A percentile compares a stretch with the other conserved stretches of the same genome.
phyloP scores from a whole-genome alignment of 2,329 filamentous ascomycete species.

The Ascochyta viciae-villosae region DNA sequence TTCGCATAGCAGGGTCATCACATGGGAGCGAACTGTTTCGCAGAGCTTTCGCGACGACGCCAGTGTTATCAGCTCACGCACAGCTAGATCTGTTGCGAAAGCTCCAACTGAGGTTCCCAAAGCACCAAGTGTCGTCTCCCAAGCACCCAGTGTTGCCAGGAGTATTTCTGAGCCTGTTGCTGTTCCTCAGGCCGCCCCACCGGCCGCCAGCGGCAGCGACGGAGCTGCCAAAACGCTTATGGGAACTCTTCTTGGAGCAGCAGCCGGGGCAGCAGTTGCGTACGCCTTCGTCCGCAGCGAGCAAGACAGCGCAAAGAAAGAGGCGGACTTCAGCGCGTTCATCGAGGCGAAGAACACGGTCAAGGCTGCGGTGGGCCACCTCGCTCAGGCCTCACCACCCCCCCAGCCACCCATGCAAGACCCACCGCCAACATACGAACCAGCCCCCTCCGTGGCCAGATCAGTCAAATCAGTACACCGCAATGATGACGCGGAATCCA shows the following conservation, averaged over 20 bases:
- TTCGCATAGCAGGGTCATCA: slow-evolving; percentile 55
- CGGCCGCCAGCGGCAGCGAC: slow-evolving; percentile 48
- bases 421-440: slow-evolving; percentile 43
- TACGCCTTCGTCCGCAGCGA: slow-evolving; percentile 76
- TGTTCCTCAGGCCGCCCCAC: slow-evolving; percentile 32
- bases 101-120: slow-evolving; percentile 32
- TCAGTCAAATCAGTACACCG: slow-evolving; percentile 41
- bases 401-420: slow-evolving; percentile 34
- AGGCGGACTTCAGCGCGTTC: slow-evolving; percentile 50
- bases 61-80: slow-evolving; percentile 41
- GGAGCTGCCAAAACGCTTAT: slow-evolving; percentile 70
- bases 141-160: slow-evolving; percentile 35
- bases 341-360: slow-evolving; percentile 42
- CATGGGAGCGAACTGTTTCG: slow-evolving; percentile 44
- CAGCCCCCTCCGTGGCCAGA: slow-evolving; percentile 28
- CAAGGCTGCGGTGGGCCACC: slow-evolving; percentile 36
- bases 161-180: slow-evolving; percentile 44
- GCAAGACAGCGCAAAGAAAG: slow-evolving; percentile 54
- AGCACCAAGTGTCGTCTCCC: slow-evolving; percentile 22
- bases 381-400: slow-evolving; percentile 41
- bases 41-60: slow-evolving; percentile 42
- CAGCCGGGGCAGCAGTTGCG: slow-evolving; percentile 76
- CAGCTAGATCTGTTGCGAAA: slow-evolving; percentile 31
- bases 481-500: slow-evolving; percentile 48
- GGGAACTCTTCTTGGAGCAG: slow-evolving; percentile 79